phyloP scores from a whole-genome alignment of 257 asterid genomes.

The Solanum pennellii region DNA sequence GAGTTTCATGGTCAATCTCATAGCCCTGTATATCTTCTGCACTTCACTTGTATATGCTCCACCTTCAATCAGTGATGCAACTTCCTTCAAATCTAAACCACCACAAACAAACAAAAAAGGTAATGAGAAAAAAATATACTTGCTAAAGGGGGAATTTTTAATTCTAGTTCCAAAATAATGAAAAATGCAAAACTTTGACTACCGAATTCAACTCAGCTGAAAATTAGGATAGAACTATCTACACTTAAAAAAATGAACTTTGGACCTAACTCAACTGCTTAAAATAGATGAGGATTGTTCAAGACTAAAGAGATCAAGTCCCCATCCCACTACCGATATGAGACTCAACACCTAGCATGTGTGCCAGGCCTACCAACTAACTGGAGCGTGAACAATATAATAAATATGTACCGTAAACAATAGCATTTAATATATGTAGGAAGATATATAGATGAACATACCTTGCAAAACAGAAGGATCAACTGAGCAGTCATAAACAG shows the following conservation, averaged over 20 bases:
- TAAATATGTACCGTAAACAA: not conserved
- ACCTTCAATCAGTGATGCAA: slow-evolving; percentile 52
- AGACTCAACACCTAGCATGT: not conserved
- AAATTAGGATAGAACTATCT: not conserved
- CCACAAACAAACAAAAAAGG: not conserved
- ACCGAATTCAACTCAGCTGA: not conserved
- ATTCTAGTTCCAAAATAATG: not conserved
- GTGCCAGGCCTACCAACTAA: not conserved
- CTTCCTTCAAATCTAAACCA: slow-evolving; percentile 48
- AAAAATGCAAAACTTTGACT: not conserved
- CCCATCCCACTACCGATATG: not conserved
- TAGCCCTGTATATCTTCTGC: slow-evolving; percentile 55
- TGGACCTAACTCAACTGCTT: not conserved
- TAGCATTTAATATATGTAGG: not conserved
- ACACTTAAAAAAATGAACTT: not conserved
- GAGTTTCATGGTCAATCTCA: slow-evolving; percentile 61
- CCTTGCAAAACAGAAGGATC: slow-evolving; percentile 43
- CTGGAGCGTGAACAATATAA: not conserved
- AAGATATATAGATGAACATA: not conserved
- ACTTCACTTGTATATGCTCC: slow-evolving; percentile 70
- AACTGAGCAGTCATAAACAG: slow-evolving; percentile 22
- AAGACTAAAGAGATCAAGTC: not conserved
- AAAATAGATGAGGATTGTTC: not conserved
- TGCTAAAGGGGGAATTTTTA: not conserved
- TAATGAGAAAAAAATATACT: not conserved